These are phyloP conservation scores for Astrothelium macrocarpum DNA, from an alignment of 495 filamentous ascomycete genomes.

Conservation along the genomic window DNA sequence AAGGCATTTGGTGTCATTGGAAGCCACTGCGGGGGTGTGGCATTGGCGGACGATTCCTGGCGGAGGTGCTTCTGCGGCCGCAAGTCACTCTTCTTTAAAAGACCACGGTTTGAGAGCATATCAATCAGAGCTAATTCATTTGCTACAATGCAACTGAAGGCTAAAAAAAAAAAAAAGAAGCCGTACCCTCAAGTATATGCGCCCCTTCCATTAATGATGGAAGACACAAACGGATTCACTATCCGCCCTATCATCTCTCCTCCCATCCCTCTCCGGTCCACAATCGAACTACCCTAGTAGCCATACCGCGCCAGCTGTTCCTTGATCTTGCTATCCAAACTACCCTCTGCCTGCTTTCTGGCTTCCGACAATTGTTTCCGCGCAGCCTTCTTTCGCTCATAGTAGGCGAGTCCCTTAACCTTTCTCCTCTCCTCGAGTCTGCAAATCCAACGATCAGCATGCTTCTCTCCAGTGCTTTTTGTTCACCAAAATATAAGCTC, in stretches of 20 bases:
- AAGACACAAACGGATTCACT: constrained; percentile 9
- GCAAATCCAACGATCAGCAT: constrained; percentile 35
- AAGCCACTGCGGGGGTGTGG: background rate
- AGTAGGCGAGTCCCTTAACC: constrained; percentile 97
- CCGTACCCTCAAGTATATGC: background rate
- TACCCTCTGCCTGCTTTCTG: constrained; percentile 64
- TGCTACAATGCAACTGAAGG: background rate
- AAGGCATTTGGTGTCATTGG: background rate
- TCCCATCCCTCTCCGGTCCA: constrained; percentile 5
- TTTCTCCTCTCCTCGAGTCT: constrained; percentile 99
- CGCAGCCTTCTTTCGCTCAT: constrained; percentile 96
- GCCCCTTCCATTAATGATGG: background rate
- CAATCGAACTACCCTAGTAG: constrained; percentile 46
- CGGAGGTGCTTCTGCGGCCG: background rate
- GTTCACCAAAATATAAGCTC: background rate
- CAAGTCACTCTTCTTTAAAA: background rate
- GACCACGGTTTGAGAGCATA: background rate
- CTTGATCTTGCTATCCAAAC: constrained; percentile 66
- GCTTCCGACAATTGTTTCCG: constrained; percentile 82
- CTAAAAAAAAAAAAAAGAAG: background rate
- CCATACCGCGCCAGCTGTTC: constrained; percentile 60
- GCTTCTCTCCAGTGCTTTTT: background rate
- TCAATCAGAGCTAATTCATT: background rate
- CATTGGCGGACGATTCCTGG: background rate
- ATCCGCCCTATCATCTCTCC: constrained; percentile 4